phyloP scores from a whole-genome alignment of 2,329 filamentous ascomycete genomes.

The Colletotrichum liaoningense region DNA sequence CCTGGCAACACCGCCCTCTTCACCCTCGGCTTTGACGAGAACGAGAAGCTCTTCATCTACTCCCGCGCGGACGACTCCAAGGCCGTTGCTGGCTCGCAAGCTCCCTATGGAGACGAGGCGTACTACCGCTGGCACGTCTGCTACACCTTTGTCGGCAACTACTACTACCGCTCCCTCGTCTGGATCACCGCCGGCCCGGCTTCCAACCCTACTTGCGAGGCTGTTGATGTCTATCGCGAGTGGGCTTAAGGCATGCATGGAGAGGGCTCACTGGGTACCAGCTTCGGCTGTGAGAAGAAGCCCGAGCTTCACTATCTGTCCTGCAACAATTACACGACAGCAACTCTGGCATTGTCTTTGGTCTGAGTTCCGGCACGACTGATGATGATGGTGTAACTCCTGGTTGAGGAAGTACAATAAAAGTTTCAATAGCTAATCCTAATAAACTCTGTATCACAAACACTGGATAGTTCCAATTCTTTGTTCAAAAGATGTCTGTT shows the following conservation, averaged over 20 bases:
- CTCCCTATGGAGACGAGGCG: background rate
- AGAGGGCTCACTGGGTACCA: accelerated
- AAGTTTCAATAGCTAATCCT: background rate
- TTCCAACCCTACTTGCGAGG: conserved; percentile 28
- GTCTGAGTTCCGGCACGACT: background rate
- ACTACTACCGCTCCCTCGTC: conserved; percentile 33
- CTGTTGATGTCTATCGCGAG: conserved; percentile 14
- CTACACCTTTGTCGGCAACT: conserved; percentile 31
- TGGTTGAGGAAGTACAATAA: background rate
- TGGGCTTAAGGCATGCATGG: background rate
- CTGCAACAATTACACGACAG: background rate
- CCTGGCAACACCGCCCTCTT: conserved; percentile 10
- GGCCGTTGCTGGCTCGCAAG: conserved; percentile 8
- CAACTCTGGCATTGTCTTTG: background rate
- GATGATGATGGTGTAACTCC: background rate
- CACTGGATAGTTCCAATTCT: no score
- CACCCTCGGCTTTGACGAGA: conserved; percentile 25
- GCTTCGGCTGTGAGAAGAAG: background rate
- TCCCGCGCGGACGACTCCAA: conserved; percentile 21
- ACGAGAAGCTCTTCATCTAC: conserved; percentile 24
- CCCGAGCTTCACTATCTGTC: no score
- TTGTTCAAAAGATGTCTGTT: no score
- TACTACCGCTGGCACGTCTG: conserved; percentile 34
- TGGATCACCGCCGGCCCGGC: conserved; percentile 29
- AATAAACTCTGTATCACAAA: background rate